These are phyloP conservation scores for Parascedosporium putredinis DNA, from an alignment of 2,329 filamentous ascomycete genomes.

Conservation along the genomic window DNA sequence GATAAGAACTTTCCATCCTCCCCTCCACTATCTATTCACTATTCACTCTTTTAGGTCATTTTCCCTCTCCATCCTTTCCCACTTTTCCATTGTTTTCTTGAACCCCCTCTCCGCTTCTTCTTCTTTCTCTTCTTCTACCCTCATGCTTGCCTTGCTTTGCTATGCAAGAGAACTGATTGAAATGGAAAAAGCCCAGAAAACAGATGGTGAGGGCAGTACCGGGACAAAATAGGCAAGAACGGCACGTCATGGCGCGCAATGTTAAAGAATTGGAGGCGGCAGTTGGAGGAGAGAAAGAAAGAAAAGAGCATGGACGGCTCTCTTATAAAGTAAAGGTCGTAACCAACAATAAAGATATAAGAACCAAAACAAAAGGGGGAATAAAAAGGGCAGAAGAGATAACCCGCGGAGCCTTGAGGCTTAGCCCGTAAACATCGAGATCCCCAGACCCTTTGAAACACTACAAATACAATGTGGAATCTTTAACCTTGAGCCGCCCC, in stretches of 20 bases:
- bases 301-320: neutral
- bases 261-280: neutral
- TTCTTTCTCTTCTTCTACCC: neutral
- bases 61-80: no score
- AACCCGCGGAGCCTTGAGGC: neutral
- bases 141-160: no score
- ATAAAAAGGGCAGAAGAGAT: neutral
- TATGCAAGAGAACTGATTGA: no score
- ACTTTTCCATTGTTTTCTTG: no score
- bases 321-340: neutral
- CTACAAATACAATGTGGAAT: slow-evolving; percentile 3
- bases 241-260: no score
- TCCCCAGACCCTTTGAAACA: neutral
- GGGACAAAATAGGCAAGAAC: neutral
- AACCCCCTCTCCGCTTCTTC: no score
- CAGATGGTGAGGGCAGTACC: neutral
- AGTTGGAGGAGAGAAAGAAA: neutral
- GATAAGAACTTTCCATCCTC: neutral
- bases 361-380: no score
- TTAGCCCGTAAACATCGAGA: neutral
- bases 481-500: neutral
- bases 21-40: neutral
- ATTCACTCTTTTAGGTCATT: no score
- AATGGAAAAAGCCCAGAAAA: neutral
- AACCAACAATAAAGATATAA: slow-evolving; percentile 2